Evolutionary conservation across 1,284 basidiomycete genomes (phyloP), one percentile per base, ranked within the genome.

Genomic region (Leccinum griseonigrum): DNA sequence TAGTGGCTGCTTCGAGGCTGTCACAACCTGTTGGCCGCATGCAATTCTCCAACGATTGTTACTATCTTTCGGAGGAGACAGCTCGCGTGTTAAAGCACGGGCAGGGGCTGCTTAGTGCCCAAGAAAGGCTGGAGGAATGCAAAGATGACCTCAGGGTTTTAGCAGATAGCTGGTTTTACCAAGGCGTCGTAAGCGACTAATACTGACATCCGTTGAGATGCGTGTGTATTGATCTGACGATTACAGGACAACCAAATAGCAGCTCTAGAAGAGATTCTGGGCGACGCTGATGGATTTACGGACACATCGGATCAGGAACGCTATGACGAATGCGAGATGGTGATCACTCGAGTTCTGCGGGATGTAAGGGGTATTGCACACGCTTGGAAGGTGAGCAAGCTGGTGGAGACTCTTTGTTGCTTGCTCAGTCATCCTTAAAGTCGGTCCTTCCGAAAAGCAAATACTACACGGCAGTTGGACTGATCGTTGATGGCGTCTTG

Each of bases 11-110:
- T 1, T 70, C 78, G 26, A 78, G 81, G 29, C 75, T 94, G 43
- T 76, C 82, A 38, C 82, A 84, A 0, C 80, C 89, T 4, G 84
- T 85, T 14, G 76, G 83, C 32, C 80, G 85, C 1, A 89, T 98
- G 83, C 86, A 90, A 57, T 92, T 93, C 71, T 87, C 91, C 28
- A 98, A 98, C 74, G 93, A 97, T 66, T 94, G 90, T 67, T 72
- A 83, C 29, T 95, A 90, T 73, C 78, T 98, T 61, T 78, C 75
- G 52, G 79, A 75, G 31, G 83, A 83, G 71, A 72, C 84, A 11
- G 74, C 74, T 61, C 78, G 73, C 18, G 65, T 84, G 22, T 73
- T 76, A 56, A 66, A 72, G 40, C 66, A 62, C 10, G 64, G 65
- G 9, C 64, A 64, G 59, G 65, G 72, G 55, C 66, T 76, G 32